These are phyloP conservation scores for Chlamydomonas reinhardtii DNA, from an alignment of 163 green algal species.

Conservation along the genomic window DNA sequence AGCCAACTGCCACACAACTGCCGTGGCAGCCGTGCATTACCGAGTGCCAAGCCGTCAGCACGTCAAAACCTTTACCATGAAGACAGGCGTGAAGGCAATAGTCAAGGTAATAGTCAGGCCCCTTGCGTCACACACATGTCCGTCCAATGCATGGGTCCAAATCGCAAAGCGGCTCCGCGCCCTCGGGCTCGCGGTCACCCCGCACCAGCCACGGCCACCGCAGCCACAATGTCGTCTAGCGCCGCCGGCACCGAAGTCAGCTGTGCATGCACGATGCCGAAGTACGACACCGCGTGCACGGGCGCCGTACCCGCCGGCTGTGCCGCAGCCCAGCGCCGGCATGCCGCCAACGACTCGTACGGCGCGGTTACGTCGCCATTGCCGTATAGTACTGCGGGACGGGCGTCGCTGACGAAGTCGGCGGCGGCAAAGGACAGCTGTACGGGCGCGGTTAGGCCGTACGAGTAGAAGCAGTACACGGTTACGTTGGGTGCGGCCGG, in stretches of 20 bases:
- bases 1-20: too few relatives aligned
- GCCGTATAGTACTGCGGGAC: not conserved
- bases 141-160: too few relatives aligned
- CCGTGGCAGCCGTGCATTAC: too few relatives aligned
- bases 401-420: not conserved
- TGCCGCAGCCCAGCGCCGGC: conserved; percentile 1
- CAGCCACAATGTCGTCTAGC: conserved; percentile 27
- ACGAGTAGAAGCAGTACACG: conserved; percentile 49
- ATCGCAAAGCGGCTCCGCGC: too few relatives aligned
- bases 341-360: conserved; percentile 24
- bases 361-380: conserved; percentile 45
- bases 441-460: not conserved
- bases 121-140: too few relatives aligned
- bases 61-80: too few relatives aligned
- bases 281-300: conserved; percentile 4
- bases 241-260: conserved; percentile 20
- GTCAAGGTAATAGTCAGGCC: too few relatives aligned
- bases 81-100: too few relatives aligned
- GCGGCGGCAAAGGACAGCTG: not conserved
- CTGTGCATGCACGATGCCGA: conserved; percentile 27
- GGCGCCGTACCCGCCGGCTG: not conserved
- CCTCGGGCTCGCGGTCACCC: too few relatives aligned
- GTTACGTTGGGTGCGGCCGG: conserved; percentile 24
- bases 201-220: not conserved
- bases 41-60: too few relatives aligned